phyloP scores from a whole-genome alignment of 2,329 filamentous ascomycete species.

The Fusarium clavum region DNA sequence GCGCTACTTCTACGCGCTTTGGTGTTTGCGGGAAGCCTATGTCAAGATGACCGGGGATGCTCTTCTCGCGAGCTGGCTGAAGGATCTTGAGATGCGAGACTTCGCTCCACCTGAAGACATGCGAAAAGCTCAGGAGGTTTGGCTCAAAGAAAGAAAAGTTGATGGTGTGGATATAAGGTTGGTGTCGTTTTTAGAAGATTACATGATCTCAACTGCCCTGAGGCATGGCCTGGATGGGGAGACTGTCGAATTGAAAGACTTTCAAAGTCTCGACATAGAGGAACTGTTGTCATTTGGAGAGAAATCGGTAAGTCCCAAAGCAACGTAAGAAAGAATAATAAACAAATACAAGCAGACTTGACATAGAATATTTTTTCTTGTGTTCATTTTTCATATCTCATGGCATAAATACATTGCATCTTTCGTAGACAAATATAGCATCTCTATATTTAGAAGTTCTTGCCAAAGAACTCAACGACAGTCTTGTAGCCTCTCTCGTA shows the following conservation, averaged over 20 bases:
- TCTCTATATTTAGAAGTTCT: constrained; percentile 56
- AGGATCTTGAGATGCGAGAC: constrained; percentile 74
- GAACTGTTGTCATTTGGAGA: constrained; percentile 60
- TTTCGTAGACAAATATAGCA: neutral
- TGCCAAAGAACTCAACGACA: constrained; percentile 67
- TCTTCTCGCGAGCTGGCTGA: constrained; percentile 78
- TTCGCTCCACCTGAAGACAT: constrained; percentile 66
- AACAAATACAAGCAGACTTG: neutral
- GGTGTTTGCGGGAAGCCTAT: constrained; percentile 84
- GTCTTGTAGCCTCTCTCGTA: constrained; percentile 71
- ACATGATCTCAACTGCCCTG: constrained; percentile 66
- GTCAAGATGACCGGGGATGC: constrained; percentile 87
- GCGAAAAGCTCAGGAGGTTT: constrained; percentile 46
- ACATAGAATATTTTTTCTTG: neutral
- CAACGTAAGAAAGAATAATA: constrained; percentile 5
- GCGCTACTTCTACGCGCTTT: constrained; percentile 79
- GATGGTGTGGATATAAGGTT: constrained; percentile 52
- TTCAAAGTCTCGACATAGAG: constrained; percentile 58
- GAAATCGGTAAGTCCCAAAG: constrained; percentile 13
- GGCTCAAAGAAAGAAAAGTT: constrained; percentile 47
- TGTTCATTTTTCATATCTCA: constrained; percentile 23
- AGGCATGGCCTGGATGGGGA: constrained; percentile 56
- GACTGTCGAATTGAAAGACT: constrained; percentile 55
- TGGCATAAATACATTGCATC: constrained; percentile 12
- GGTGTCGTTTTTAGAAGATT: constrained; percentile 60